Percentiles rank a stretch among this genome's conserved stretches.
These are phyloP conservation scores for Pythium aphanidermatum DNA, from an alignment of 352 stramenopile species.

Conservation along the genomic window DNA sequence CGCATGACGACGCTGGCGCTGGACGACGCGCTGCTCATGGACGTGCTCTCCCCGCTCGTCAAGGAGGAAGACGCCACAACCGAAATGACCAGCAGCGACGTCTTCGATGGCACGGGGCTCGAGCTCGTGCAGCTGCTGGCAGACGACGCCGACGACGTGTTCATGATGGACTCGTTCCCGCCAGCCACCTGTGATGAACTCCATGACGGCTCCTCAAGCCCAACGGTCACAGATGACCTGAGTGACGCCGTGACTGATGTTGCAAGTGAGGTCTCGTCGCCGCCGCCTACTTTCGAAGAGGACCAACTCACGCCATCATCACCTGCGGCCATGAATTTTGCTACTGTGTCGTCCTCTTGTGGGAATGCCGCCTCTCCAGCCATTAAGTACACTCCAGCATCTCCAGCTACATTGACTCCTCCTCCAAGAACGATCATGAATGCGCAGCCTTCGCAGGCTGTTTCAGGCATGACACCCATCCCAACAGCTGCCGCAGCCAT, in stretches of 20 bases:
- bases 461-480: no score
- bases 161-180: conserved; percentile 11
- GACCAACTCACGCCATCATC: conserved; percentile 14
- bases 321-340: conserved; percentile 19
- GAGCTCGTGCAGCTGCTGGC: conserved; percentile 42
- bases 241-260: conserved; percentile 33
- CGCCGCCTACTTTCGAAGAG: conserved; percentile 25
- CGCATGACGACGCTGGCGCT: neutral
- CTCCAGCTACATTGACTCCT: neutral
- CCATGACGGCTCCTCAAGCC: conserved; percentile 22
- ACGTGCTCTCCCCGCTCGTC: conserved; percentile 36
- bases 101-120: conserved; percentile 14
- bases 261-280: conserved; percentile 41
- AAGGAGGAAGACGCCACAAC: conserved; percentile 29
- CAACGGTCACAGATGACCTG: conserved; percentile 35
- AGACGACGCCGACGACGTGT: conserved; percentile 24
- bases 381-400: neutral
- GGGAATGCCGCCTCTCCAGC: neutral
- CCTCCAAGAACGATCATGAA: no score
- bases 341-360: no score
- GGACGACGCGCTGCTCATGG: conserved; percentile 31
- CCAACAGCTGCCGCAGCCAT: no score
- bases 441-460: no score
- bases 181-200: conserved; percentile 5
- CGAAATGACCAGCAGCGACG: conserved; percentile 10